Percentiles rank a stretch among this genome's conserved stretches.
Evolutionary conservation across 163 green algal species (phyloP).

Genomic region (Scenedesmus sp.): DNA sequence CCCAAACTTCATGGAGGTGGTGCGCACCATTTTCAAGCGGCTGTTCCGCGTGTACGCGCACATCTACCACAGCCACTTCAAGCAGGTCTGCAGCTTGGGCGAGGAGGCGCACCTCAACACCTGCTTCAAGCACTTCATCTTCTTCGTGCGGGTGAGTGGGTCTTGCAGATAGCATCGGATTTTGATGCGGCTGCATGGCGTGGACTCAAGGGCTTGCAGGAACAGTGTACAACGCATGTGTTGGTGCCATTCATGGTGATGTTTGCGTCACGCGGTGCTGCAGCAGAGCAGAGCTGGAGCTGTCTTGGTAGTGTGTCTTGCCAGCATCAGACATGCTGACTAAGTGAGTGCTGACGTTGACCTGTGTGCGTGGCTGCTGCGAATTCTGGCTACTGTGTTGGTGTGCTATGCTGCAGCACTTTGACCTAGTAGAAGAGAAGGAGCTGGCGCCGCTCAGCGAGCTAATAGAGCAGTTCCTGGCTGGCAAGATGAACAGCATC

Average conservation of each 20-base stretch:
- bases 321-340: not conserved
- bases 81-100: slow-evolving; percentile 82
- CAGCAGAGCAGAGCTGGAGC: too few species aligned
- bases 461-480: slow-evolving; percentile 93
- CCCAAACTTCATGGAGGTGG: slow-evolving; percentile 86
- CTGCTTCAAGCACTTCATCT: slow-evolving; percentile 99
- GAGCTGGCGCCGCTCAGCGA: slow-evolving; percentile 96
- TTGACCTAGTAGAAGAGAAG: slow-evolving; percentile 94
- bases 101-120: slow-evolving; percentile 99
- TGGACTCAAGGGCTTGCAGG: not conserved
- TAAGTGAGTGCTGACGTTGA: not conserved
- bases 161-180: not conserved
- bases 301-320: too few species aligned
- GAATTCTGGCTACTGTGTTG: not conserved
- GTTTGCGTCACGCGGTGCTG: too few species aligned
- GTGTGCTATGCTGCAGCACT: slow-evolving; percentile 78
- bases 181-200: not conserved
- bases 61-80: slow-evolving; percentile 99
- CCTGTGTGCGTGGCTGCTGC: not conserved
- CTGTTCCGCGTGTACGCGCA: slow-evolving; percentile 99
- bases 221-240: not conserved
- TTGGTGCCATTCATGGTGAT: too few species aligned
- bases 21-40: slow-evolving; percentile 95
- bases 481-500: slow-evolving; percentile 46
- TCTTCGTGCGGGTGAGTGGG: slow-evolving; percentile 85